Percentiles rank a stretch among this genome's conserved stretches.
Evolutionary conservation across 2,329 filamentous ascomycete species (phyloP).

Genomic region (Penicillium digitatum): DNA sequence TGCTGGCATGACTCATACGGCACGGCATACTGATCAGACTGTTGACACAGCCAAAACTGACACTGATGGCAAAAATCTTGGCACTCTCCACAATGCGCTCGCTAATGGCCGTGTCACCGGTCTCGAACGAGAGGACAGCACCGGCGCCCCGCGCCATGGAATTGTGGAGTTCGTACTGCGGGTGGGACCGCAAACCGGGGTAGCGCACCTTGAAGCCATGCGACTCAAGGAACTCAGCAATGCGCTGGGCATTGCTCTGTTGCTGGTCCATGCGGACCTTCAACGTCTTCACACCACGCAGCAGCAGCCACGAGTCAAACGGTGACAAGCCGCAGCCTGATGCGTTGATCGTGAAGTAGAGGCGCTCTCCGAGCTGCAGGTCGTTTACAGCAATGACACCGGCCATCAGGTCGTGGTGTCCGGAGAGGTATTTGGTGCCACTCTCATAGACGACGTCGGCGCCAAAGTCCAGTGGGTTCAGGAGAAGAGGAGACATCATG

Average conservation of each 20-base stretch:
- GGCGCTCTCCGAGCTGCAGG: slow-evolving; percentile 71
- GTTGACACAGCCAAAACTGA: slow-evolving; percentile 97
- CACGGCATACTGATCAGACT: slow-evolving; percentile 99
- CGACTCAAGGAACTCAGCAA: slow-evolving; percentile 85
- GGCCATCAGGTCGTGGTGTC: slow-evolving; percentile 98
- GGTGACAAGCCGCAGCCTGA: slow-evolving; percentile 91
- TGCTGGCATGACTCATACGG: slow-evolving; percentile 98
- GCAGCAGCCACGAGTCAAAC: slow-evolving; percentile 92
- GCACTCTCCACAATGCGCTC: slow-evolving; percentile 94
- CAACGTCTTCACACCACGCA: slow-evolving; percentile 93
- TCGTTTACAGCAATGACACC: slow-evolving; percentile 93
- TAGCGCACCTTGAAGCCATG: slow-evolving; percentile 94
- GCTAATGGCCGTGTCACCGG: slow-evolving; percentile 74
- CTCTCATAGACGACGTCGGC: slow-evolving; percentile 97
- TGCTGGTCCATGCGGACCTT: slow-evolving; percentile 99
- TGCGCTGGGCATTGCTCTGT: slow-evolving; percentile 83
- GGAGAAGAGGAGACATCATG: slow-evolving; percentile 93
- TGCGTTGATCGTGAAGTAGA: slow-evolving; percentile 96
- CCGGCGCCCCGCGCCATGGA: slow-evolving; percentile 91
- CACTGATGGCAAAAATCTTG: slow-evolving; percentile 87
- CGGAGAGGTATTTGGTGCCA: slow-evolving; percentile 95
- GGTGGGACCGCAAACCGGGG: slow-evolving; percentile 88
- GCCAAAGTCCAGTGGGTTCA: slow-evolving; percentile 88
- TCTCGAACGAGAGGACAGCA: slow-evolving; percentile 93
- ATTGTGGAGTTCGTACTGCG: slow-evolving; percentile 94